Evolutionary conservation across 1,284 basidiomycete genomes (phyloP).

Genomic region (Agaricales sp.): DNA sequence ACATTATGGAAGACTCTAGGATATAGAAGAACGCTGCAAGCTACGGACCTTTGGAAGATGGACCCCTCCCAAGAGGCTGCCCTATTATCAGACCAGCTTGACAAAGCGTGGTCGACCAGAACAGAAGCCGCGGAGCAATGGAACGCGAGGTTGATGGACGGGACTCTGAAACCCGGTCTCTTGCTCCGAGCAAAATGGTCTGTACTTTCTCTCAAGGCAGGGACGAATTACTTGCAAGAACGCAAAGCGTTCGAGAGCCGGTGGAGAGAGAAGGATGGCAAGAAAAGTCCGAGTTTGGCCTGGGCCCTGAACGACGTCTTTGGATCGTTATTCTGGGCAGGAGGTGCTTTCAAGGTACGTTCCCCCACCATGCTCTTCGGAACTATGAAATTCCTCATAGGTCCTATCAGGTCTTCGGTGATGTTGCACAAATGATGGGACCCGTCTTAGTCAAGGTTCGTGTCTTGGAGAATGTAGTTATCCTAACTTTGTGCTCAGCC

Average conservation of each 20-base stretch:
- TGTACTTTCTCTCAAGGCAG: no score
- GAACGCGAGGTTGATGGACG: conserved; percentile 40
- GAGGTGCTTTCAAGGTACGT: conserved; percentile 41
- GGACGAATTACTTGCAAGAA: no score
- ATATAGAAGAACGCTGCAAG: conserved; percentile 63
- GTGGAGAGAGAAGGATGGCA: conserved; percentile 42
- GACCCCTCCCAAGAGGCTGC: conserved; percentile 42
- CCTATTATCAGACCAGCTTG: conserved; percentile 36
- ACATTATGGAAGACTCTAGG: conserved; percentile 32
- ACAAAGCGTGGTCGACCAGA: conserved; percentile 38
- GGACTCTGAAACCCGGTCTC: conserved; percentile 31
- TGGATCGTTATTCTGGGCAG: conserved; percentile 60
- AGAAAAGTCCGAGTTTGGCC: conserved; percentile 41
- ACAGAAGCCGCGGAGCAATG: conserved; percentile 37
- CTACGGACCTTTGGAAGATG: conserved; percentile 66
- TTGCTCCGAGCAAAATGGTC: conserved; percentile 34
- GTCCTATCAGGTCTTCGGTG: conserved; percentile 35
- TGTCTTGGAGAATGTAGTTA: no score
- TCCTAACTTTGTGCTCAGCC: no score
- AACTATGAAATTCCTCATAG: conserved; percentile 1
- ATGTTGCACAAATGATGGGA: conserved; percentile 51
- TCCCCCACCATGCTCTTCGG: conserved; percentile 2
- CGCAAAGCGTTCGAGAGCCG: conserved; percentile 23
- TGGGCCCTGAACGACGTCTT: conserved; percentile 69
- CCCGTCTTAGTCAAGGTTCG: conserved; percentile 52